phyloP scores from a whole-genome alignment of 192 early-diverging fungal species.

The Linnemannia schmuckeri region DNA sequence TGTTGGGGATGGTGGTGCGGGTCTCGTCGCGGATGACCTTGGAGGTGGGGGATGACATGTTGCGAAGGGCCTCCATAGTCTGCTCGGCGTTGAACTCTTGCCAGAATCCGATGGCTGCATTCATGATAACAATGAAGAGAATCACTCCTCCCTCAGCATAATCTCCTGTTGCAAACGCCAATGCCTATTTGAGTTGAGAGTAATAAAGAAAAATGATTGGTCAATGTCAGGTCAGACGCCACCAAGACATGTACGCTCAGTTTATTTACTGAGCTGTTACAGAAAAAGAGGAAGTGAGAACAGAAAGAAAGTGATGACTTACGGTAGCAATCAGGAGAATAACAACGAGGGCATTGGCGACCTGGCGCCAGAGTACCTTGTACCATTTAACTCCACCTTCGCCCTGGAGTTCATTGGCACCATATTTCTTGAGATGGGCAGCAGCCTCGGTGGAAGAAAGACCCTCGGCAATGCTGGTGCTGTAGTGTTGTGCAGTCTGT shows the following conservation, averaged over 20 bases:
- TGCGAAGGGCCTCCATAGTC: conserved; percentile 93
- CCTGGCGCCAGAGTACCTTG: conserved; percentile 73
- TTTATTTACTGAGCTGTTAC: not conserved
- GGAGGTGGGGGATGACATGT: conserved; percentile 88
- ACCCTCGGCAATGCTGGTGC: conserved; percentile 53
- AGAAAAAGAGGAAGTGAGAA: not conserved
- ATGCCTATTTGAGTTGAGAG: conserved; percentile 25
- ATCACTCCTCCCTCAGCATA: conserved; percentile 85
- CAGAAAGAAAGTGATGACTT: conserved; percentile 11
- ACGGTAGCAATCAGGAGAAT: conserved; percentile 73
- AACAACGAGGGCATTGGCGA: conserved; percentile 74
- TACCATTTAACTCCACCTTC: conserved; percentile 74
- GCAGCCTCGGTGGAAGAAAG: conserved; percentile 64
- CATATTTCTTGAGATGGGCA: conserved; percentile 57
- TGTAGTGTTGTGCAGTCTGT: conserved; percentile 14
- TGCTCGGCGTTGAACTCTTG: conserved; percentile 96
- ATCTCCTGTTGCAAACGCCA: conserved; percentile 77
- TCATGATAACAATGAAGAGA: conserved; percentile 82
- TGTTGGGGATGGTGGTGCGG: conserved; percentile 79
- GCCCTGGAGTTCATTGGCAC: conserved; percentile 76
- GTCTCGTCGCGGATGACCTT: conserved; percentile 89
- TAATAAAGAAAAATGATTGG: not conserved
- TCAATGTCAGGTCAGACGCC: not conserved
- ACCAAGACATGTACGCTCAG: not conserved
- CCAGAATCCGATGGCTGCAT: conserved; percentile 89